Base-by-base conservation (phyloP, 129 eudicot species). In the Chrysanthemum seticuspe region DNA sequence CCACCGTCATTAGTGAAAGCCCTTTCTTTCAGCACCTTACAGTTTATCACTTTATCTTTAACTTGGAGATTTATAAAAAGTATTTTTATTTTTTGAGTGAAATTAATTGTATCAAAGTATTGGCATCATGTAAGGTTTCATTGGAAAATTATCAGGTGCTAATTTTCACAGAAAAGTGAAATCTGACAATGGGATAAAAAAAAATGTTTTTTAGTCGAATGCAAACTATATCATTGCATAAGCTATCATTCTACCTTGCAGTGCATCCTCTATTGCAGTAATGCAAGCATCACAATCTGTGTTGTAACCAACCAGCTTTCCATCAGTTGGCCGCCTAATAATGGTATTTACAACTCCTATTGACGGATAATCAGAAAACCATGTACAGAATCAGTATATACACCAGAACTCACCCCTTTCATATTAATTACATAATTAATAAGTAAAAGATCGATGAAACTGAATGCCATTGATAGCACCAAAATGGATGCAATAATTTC, bases 291-390 rank as follows among this genome's bases (percentile, higher is more conserved):
- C 91, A 54, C 92, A 91, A 71, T 91, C 97, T 7, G 97, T 91
- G 74, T 91, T 91, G 79, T 84, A 91, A 70, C 97, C 97, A 73
- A 86, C 69, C 31, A 91, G 83, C 83, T 86, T 88, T 73, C 97
- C 97, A 85, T 91, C 96, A 68, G 53, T 36, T 47, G 91, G 87
- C 74, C 89, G 81, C 84, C 90, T 84, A 44, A 91, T 72, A 36
- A 91, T 86, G 66, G 93, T 86, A 82, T 91, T 91, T 25, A 91
- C 96, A 64, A 96, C 97, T 63, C 97, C 97, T 52, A 91, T 91
- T 61, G 85, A 88, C 97, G 88, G 82, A 73, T 68, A 21, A 64
- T 48, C 6, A 16, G 59, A 19, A 45, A 54, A 67, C 10, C 15
- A 80, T 31, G 68, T 12, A 2, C 21, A 27, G 25, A 66, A 23